Base-by-base conservation (phyloP, 345 rosid genomes). In the Boechera stricta region DNA sequence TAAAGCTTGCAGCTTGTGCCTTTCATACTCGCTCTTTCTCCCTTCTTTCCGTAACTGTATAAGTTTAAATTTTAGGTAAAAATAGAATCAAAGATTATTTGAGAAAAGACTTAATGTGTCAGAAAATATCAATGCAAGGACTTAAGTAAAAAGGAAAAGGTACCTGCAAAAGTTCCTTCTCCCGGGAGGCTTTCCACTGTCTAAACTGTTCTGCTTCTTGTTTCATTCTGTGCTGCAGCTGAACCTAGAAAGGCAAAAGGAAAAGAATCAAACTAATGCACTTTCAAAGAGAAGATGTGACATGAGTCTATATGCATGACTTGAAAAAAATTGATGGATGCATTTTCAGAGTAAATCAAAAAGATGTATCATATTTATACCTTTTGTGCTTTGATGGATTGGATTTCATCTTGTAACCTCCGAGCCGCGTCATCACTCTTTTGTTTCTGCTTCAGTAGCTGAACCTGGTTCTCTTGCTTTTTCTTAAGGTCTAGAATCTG, bases 161-260 rank as follows among this genome's bases (percentile, higher is more conserved):
- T 16, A 92, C 98, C 97, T 94, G 97, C 81, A 94, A 82, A 60
- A 94, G 87, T 80, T 94, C 98, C 79, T 94, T 95, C 82, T 92
- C 99, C 61, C 96, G 80, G 11, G 93, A 92, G 66, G 99, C 97
- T 80, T 95, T 95, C 99, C 98, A 95, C 58, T 88, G 99, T 45
- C 98, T 89, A 81, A 95, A 95, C 77, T 92, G 99, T 74, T 92
- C 99, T 18, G 98, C 96, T 82, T 95, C 99, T 85, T 92, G 98
- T 86, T 91, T 95, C 84, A 95, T 95, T 73, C 86, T 95, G 63
- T 92, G 94, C 72, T 92, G 99, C 81, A 95, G 83, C 80, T 95
- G 99, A 84, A 95, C 99, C 99, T 95, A 56, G 10, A 78, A 52
- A 63, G 31, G 53, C 36, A 72, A 73, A 44, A 13, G 28, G 28